phyloP scores from a whole-genome alignment of 345 rosid species.

The Noccaea bulbosa region DNA sequence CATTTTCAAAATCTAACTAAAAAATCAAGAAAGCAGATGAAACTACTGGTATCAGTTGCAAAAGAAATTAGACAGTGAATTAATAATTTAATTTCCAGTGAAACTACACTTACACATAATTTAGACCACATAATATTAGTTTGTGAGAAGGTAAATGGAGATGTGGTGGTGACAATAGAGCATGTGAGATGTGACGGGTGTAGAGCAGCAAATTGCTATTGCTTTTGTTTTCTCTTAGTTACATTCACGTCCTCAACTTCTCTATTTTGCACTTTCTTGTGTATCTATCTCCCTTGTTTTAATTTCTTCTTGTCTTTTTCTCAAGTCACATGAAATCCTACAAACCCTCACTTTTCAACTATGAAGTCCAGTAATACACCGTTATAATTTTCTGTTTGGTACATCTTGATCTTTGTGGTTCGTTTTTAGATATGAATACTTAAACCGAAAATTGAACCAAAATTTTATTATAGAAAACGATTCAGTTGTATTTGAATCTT shows the following conservation, averaged over 20 bases:
- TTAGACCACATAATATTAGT: constrained; percentile 39
- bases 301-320: constrained; percentile 32
- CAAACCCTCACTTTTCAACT: constrained; percentile 34
- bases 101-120: constrained; percentile 15
- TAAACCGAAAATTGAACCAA: background rate
- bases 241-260: constrained; percentile 45
- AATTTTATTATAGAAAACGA: background rate
- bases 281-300: constrained; percentile 46
- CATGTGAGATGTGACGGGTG: constrained; percentile 48
- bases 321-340: constrained; percentile 43
- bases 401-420: constrained; percentile 7
- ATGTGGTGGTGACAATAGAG: constrained; percentile 43
- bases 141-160: constrained; percentile 42
- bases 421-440: background rate
- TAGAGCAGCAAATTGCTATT: constrained; percentile 43
- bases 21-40: background rate
- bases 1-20: background rate
- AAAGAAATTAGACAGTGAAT: background rate
- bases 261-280: constrained; percentile 41
- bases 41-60: too few species aligned
- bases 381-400: constrained; percentile 14
- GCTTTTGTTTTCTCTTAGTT: constrained; percentile 15
- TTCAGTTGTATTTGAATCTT: background rate
- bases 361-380: constrained; percentile 34
- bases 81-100: constrained; percentile 4